Base-by-base conservation (phyloP, 179 eudicot species). In the Drosera spatulata region DNA sequence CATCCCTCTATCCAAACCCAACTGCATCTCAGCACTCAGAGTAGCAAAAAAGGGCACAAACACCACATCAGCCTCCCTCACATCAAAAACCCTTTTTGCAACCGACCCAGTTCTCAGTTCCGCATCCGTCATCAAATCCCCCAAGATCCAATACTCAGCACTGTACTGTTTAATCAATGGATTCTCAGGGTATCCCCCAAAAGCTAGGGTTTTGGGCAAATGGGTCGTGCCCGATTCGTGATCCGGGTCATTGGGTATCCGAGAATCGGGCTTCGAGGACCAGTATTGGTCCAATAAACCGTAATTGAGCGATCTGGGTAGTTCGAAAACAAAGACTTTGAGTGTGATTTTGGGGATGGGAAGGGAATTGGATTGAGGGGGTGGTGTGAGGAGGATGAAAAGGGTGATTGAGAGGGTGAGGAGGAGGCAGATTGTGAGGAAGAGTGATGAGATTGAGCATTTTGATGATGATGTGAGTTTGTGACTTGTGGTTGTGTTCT, bases 1-100 rank as follows among this genome's bases (percentile, higher is more conserved):
- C 67, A 66, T 80, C 63, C 83, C 68, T 45, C 80, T 77, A 55
- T 77, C 73, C 59, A 71, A 50, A 57, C 80, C 75, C 53, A 94
- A 69, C 82, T 94, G 99, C 84, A 94, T 62, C 59, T 90, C 97
- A 55, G 94, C 86, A 60, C 99, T 94, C 61, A 90, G 48, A 1
- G 97, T 87, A 41, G 91, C 91, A 64, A 94, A 94, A 57, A 90
- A 94, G 0, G 99, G 99, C 56, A 94, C 97, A 40, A 94, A 90
- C 13, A 94, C 63, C 14, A 90, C 96, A 71, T 94, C 97, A 1
- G 97, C 91, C 51, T 80, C 82, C 41, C 50, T 39, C 12, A 14
- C 71, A 68, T 82, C 79, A 58, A 74, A 71, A 59, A 87, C 99
- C 82, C 99, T 64, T 41, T 58, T 73, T 2, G 95, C 97, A 67